Percentiles rank a stretch among this genome's conserved stretches.
Conservation (phyloP, 495 filamentous ascomycete species). For the Elaphomyces granulatus region DNA sequence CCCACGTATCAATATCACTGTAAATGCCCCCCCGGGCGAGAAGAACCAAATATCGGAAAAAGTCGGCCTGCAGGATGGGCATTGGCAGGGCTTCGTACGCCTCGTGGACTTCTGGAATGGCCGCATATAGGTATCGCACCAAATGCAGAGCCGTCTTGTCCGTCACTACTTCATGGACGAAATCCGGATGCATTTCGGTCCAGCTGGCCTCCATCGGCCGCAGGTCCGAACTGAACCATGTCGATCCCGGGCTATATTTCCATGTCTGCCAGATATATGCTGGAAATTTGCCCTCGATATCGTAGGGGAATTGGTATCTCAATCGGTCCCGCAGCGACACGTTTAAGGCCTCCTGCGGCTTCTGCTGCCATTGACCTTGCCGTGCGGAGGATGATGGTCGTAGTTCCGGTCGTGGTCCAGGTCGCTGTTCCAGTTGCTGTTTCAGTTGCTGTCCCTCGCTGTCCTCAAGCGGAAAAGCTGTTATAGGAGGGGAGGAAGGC, state of each 20-base stretch:
- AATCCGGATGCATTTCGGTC: conserved; percentile 77
- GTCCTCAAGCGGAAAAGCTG: too few relatives aligned
- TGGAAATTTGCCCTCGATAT: conserved; percentile 74
- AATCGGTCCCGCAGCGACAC: conserved; percentile 69
- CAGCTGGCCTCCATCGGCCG: conserved; percentile 78
- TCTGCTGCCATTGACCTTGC: conserved; percentile 3
- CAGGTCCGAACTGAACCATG: conserved; percentile 59
- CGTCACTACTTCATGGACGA: conserved; percentile 94
- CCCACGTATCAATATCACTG: conserved; percentile 88
- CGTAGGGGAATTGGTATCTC: conserved; percentile 87
- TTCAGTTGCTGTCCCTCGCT: too few relatives aligned
- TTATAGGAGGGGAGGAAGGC: conserved; percentile 28
- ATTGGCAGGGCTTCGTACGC: conserved; percentile 77
- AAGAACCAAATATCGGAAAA: conserved; percentile 93
- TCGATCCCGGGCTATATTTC: conserved; percentile 77
- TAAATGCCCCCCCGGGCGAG: conserved; percentile 92
- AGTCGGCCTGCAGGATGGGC: conserved; percentile 88
- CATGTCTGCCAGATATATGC: conserved; percentile 99
- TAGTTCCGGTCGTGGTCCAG: neutral
- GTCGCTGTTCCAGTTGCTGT: conserved; percentile 8
- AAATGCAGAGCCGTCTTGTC: conserved; percentile 72
- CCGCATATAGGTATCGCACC: conserved; percentile 70
- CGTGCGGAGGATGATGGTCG: conserved; percentile 5
- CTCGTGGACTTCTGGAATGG: conserved; percentile 82
- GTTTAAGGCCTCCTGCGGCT: conserved; percentile 3